A percentile compares a stretch with the other conserved stretches of the same genome.
These are phyloP conservation scores for Plasmodium knowlesi DNA, from an alignment of 169 alveolate genomes.

Conservation along the genomic window DNA sequence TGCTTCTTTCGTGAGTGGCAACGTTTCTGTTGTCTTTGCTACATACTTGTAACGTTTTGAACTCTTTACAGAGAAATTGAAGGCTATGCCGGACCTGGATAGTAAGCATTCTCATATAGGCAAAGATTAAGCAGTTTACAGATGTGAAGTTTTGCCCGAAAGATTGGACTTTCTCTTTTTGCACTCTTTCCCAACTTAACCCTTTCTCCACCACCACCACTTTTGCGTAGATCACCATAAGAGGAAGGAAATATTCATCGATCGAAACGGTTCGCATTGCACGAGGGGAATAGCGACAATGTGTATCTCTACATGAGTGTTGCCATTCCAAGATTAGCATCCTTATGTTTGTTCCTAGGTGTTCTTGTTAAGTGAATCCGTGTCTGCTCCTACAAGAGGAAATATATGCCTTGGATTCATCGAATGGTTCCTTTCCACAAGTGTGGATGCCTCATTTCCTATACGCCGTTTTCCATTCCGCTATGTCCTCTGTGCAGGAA, in stretches of 20 bases:
- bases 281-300: not conserved
- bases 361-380: not conserved
- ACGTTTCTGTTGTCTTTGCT: not conserved
- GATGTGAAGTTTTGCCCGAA: not conserved
- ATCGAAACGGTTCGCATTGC: conserved; percentile 41
- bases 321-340: not conserved
- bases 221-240: conserved; percentile 14
- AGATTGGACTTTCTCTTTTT: not conserved
- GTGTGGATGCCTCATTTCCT: not conserved
- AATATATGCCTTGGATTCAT: not conserved
- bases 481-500: not conserved
- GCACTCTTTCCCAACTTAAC: not conserved
- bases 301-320: not conserved
- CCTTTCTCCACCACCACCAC: not conserved
- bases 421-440: not conserved
- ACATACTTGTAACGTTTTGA: not conserved
- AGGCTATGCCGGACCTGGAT: not conserved
- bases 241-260: conserved; percentile 67
- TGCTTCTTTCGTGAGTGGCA: not conserved
- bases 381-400: not conserved
- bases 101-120: conserved; percentile 1
- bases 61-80: conserved; percentile 16
- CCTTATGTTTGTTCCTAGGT: not conserved
- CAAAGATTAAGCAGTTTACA: not conserved
- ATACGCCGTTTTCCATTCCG: not conserved